phyloP scores from a whole-genome alignment of 2,329 filamentous ascomycete genomes.

The Stachybotrys echinatus region DNA sequence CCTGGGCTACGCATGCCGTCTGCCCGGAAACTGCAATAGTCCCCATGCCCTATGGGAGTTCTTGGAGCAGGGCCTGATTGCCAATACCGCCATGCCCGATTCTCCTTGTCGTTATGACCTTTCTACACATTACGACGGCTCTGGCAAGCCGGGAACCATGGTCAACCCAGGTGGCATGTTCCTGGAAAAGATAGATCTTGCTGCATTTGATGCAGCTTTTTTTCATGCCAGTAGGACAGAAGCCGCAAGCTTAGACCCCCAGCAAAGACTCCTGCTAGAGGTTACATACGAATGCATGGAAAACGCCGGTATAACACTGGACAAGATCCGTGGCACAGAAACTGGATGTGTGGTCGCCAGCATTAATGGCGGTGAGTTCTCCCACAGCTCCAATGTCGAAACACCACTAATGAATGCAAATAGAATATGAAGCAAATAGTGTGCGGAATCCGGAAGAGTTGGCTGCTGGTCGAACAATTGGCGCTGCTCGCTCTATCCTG shows the following conservation, averaged over 20 bases:
- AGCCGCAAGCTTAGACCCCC: conserved; percentile 33
- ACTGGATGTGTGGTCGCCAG: conserved; percentile 31
- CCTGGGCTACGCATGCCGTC: too few species aligned
- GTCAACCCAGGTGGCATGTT: conserved; percentile 30
- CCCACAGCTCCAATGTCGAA: too few species aligned
- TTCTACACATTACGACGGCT: conserved; percentile 28
- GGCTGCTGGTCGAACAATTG: conserved; percentile 34
- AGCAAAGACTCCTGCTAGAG: conserved; percentile 35
- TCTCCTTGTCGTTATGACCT: conserved; percentile 30
- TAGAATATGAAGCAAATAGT: conserved; percentile 30
- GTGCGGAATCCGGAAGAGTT: conserved; percentile 33
- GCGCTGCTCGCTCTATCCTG: conserved; percentile 34
- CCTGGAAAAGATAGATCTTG: conserved; percentile 15
- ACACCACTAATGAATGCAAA: too few species aligned
- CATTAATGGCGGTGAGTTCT: too few species aligned
- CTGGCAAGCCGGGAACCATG: conserved; percentile 28
- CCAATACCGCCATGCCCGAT: too few species aligned
- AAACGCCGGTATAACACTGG: conserved; percentile 26
- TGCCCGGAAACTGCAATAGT: too few species aligned
- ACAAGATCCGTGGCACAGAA: conserved; percentile 22
- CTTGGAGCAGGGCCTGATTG: too few species aligned
- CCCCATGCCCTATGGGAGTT: too few species aligned
- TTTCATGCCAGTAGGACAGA: conserved; percentile 8
- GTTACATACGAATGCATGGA: conserved; percentile 35
- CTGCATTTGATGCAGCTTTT: conserved; percentile 10